Evolutionary conservation across 768 basidiomycete genomes (phyloP).

Genomic region (Cystofilobasidium macerans): DNA sequence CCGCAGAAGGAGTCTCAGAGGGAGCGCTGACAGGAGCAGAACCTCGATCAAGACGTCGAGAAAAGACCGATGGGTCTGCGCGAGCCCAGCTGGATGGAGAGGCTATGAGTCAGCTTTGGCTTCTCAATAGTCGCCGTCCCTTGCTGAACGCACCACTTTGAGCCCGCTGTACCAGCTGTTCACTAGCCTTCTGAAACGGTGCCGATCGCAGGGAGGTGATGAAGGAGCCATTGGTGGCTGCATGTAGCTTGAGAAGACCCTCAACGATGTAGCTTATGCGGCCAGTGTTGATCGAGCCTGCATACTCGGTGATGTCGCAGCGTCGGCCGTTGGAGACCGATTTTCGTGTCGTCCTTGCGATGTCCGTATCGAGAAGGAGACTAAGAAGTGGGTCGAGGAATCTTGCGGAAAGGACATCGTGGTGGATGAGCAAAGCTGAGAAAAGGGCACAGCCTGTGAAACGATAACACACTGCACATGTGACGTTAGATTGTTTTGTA

Average conservation of each 20-base stretch:
- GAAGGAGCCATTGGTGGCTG: neutral
- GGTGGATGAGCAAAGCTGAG: neutral
- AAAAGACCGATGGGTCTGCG: constrained; percentile 53
- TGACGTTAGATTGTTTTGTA: constrained; percentile 83
- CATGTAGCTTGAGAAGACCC: constrained; percentile 40
- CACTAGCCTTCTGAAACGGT: neutral
- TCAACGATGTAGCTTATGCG: constrained; percentile 64
- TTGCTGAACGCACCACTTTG: neutral
- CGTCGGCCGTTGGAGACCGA: constrained; percentile 54
- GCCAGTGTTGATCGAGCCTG: constrained; percentile 64
- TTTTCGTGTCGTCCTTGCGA: constrained; percentile 42
- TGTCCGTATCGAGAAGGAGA: constrained; percentile 60
- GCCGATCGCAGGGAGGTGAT: neutral
- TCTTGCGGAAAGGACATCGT: constrained; percentile 1
- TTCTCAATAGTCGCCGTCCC: too few relatives aligned
- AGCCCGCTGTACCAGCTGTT: neutral
- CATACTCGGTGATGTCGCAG: constrained; percentile 57
- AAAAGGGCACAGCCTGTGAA: neutral
- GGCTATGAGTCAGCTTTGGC: too few relatives aligned
- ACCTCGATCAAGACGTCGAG: constrained; percentile 65
- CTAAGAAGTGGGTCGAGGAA: constrained; percentile 33
- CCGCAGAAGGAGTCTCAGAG: neutral
- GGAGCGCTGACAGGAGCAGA: constrained; percentile 50
- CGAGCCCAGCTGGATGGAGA: constrained; percentile 28
- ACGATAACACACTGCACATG: constrained; percentile 62